A percentile compares a stretch with the other conserved stretches of the same genome.
Conservation (phyloP, 495 filamentous ascomycete species). For the Podospora pseudopauciseta region DNA sequence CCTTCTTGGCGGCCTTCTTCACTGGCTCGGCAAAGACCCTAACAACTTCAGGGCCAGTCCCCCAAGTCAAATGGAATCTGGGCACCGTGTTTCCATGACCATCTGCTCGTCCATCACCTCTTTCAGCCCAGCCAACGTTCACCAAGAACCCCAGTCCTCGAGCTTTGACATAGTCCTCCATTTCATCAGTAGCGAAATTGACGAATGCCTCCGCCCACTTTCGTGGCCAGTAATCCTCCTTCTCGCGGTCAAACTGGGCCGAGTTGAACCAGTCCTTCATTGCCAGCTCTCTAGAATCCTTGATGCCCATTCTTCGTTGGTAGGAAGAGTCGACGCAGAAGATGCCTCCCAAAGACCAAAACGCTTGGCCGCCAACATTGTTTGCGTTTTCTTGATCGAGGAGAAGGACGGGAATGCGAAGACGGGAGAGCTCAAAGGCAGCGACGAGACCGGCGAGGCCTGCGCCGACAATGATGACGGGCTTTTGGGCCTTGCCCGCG, state of each 20-base stretch:
- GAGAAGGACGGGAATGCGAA: slow-evolving; percentile 37
- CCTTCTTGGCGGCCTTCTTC: slow-evolving; percentile 41
- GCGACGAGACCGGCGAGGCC: slow-evolving; percentile 52
- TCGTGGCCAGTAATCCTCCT: slow-evolving; percentile 49
- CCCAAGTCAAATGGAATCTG: slow-evolving; percentile 51
- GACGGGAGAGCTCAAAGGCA: slow-evolving; percentile 47
- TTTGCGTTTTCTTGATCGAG: slow-evolving; percentile 49
- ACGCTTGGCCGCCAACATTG: slow-evolving; percentile 51
- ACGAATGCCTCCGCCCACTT: slow-evolving; percentile 54
- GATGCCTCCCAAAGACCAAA: slow-evolving; percentile 53
- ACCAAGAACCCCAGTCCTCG: slow-evolving; percentile 42
- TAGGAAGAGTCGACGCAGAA: slow-evolving; percentile 49
- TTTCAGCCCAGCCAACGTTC: slow-evolving; percentile 51
- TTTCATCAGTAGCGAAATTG: slow-evolving; percentile 46
- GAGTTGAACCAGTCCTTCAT: slow-evolving; percentile 49
- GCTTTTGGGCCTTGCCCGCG: slow-evolving; percentile 17
- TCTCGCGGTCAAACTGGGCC: slow-evolving; percentile 47
- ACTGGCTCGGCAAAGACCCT: slow-evolving; percentile 49
- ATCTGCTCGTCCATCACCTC: slow-evolving; percentile 45
- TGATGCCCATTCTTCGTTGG: slow-evolving; percentile 50
- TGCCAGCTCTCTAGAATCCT: slow-evolving; percentile 46
- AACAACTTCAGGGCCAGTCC: slow-evolving; percentile 51
- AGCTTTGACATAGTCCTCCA: slow-evolving; percentile 48
- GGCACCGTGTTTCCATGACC: slow-evolving; percentile 53
- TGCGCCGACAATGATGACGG: slow-evolving; percentile 50